These are phyloP conservation scores for Hansfordia pulvinata DNA, from an alignment of 2,329 filamentous ascomycete genomes.

Conservation along the genomic window DNA sequence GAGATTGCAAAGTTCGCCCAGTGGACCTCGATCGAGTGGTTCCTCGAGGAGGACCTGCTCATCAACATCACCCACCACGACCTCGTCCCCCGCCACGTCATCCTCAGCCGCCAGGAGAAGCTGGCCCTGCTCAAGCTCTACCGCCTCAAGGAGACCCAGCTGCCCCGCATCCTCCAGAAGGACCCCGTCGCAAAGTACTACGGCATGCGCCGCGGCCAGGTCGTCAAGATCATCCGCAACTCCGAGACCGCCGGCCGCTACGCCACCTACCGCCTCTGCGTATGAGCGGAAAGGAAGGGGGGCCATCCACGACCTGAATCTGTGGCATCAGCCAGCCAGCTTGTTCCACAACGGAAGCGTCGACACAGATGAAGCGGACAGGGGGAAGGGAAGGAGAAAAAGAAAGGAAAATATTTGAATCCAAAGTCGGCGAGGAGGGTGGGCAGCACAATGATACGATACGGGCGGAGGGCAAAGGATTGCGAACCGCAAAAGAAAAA, in stretches of 20 bases:
- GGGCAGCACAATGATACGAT: too few species aligned
- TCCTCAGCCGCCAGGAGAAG: conserved; percentile 88
- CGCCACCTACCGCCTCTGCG: conserved; percentile 75
- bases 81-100: conserved; percentile 83
- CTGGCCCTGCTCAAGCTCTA: conserved; percentile 73
- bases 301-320: too few species aligned
- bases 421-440: conserved; percentile 7
- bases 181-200: conserved; percentile 91
- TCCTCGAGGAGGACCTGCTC: conserved; percentile 87
- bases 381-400: conserved; percentile 3
- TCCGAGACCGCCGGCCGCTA: conserved; percentile 94
- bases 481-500: too few species aligned
- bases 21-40: conserved; percentile 77
- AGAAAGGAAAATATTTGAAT: conserved; percentile 5
- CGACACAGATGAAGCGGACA: too few species aligned
- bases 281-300: conserved; percentile 22
- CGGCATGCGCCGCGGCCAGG: conserved; percentile 78
- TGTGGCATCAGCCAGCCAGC: too few species aligned
- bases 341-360: too few species aligned
- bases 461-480: too few species aligned
- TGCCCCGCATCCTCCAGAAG: conserved; percentile 80
- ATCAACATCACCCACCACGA: conserved; percentile 99
- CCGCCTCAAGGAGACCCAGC: conserved; percentile 90
- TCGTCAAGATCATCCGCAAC: conserved; percentile 96
- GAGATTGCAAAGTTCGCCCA: conserved; percentile 66